A percentile compares a stretch with the other conserved stretches of the same genome.
Conservation (phyloP, 2,329 filamentous ascomycete species). For the Diaporthe batatas region DNA sequence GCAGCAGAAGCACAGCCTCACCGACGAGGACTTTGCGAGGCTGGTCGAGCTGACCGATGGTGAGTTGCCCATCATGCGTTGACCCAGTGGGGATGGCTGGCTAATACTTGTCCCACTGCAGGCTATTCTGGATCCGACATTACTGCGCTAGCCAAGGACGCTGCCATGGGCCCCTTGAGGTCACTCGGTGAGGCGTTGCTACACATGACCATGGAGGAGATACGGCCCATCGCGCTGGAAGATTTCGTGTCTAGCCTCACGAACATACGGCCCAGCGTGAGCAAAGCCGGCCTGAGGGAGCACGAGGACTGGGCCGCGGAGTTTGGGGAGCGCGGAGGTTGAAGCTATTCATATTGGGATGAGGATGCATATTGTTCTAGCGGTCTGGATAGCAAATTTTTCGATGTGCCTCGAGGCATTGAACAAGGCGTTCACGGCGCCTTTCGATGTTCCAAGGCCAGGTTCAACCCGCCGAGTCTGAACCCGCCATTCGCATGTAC, state of each 20-base stretch:
- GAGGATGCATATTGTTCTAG: neutral
- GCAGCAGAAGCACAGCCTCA: conserved; percentile 87
- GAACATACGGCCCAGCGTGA: conserved; percentile 91
- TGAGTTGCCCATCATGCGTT: conserved; percentile 56
- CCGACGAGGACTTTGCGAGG: conserved; percentile 76
- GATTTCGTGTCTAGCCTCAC: conserved; percentile 89
- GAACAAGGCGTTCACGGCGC: neutral
- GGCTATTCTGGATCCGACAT: conserved; percentile 99
- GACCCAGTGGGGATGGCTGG: neutral
- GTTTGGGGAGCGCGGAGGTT: conserved; percentile 93
- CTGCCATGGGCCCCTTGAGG: conserved; percentile 94
- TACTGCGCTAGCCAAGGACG: conserved; percentile 95
- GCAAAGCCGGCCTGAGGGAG: conserved; percentile 83
- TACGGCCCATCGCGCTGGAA: conserved; percentile 83
- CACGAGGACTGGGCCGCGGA: conserved; percentile 96
- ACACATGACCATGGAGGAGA: conserved; percentile 94
- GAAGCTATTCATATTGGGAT: conserved; percentile 42
- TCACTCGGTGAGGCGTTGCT: conserved; percentile 91
- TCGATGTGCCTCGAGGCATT: neutral
- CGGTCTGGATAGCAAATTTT: conserved; percentile 11
- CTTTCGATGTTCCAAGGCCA: neutral
- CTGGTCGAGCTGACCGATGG: conserved; percentile 88
- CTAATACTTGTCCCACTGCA: conserved; percentile 53
- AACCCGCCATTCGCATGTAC: neutral
- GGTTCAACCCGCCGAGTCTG: neutral